Percentiles rank a stretch among this genome's conserved stretches.
Evolutionary conservation across 2,329 filamentous ascomycete genomes (phyloP).

Genomic region (Exophiala spinifera): DNA sequence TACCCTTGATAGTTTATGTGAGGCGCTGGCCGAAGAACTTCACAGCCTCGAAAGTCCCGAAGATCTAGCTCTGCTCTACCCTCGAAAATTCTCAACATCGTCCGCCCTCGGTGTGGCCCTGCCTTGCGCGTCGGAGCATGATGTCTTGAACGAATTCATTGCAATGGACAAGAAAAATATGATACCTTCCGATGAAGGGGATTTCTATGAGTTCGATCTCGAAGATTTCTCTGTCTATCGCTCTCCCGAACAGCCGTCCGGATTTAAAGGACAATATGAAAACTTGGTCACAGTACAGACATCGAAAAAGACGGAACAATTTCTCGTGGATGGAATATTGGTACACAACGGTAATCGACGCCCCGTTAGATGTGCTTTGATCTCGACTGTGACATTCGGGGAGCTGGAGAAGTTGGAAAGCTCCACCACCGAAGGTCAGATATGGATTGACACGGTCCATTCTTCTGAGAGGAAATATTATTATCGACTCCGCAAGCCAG

Average conservation of each 20-base stretch:
- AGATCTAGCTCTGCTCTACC: slow-evolving; percentile 6
- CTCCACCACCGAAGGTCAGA: slow-evolving; percentile 48
- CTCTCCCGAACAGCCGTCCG: slow-evolving; percentile 54
- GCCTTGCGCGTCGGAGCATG: not conserved
- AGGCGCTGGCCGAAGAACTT: not conserved
- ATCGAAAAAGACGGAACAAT: not conserved
- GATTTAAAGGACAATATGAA: slow-evolving; percentile 38
- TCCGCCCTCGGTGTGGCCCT: not conserved
- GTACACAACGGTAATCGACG: slow-evolving; percentile 38
- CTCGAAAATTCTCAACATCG: slow-evolving; percentile 1
- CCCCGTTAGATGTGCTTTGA: slow-evolving; percentile 57
- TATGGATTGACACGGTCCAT: slow-evolving; percentile 58
- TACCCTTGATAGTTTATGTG: not conserved
- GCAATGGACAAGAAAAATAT: not conserved
- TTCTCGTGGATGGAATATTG: slow-evolving; percentile 59
- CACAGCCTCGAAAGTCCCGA: slow-evolving; percentile 1
- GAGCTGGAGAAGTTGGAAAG: slow-evolving; percentile 57
- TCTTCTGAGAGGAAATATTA: slow-evolving; percentile 48
- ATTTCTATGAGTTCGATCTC: slow-evolving; percentile 50
- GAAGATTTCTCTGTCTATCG: slow-evolving; percentile 60
- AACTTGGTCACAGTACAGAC: slow-evolving; percentile 36
- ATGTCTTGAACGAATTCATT: slow-evolving; percentile 1
- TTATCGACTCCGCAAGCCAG: slow-evolving; percentile 60
- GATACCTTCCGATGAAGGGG: slow-evolving; percentile 3
- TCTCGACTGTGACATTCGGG: slow-evolving; percentile 61